These are phyloP conservation scores for Umbelopsis vinacea DNA, from an alignment of 192 early-diverging fungal species.

Conservation along the genomic window DNA sequence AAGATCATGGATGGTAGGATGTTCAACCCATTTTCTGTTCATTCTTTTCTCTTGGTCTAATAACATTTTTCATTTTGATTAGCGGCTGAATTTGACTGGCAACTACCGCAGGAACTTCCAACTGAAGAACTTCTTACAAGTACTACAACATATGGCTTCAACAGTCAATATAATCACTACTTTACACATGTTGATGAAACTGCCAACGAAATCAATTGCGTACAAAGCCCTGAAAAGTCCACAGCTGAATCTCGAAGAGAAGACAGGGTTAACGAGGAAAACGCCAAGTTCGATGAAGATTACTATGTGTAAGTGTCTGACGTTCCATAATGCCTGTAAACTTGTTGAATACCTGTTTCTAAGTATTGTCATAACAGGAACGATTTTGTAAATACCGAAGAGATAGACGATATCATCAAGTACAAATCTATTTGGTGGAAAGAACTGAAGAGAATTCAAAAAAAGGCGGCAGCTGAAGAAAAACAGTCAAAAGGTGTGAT, in stretches of 20 bases:
- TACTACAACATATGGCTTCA: slow-evolving; percentile 82
- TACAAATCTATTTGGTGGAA: slow-evolving; percentile 73
- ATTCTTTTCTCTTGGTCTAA: neutral
- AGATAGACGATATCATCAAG: slow-evolving; percentile 75
- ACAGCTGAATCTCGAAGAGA: slow-evolving; percentile 56
- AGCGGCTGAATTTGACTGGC: slow-evolving; percentile 85
- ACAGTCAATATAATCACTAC: slow-evolving; percentile 80
- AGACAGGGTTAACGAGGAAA: slow-evolving; percentile 70
- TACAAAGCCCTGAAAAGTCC: slow-evolving; percentile 62
- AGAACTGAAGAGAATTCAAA: slow-evolving; percentile 68
- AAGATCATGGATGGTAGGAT: slow-evolving; percentile 12
- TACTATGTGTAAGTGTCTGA: slow-evolving; percentile 75
- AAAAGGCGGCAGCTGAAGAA: slow-evolving; percentile 42
- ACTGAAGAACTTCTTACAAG: slow-evolving; percentile 35
- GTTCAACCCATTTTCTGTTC: neutral
- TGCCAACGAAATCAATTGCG: slow-evolving; percentile 71
- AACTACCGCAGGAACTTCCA: slow-evolving; percentile 72
- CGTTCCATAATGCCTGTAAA: neutral
- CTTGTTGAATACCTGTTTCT: neutral
- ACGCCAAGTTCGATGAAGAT: slow-evolving; percentile 89
- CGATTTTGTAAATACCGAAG: slow-evolving; percentile 87
- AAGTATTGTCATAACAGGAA: slow-evolving; percentile 41
- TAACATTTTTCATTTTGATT: neutral
- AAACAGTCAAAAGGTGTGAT: slow-evolving; percentile 19
- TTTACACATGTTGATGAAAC: slow-evolving; percentile 75